Percentiles rank a stretch among this genome's conserved stretches.
These are phyloP conservation scores for Melampsora medusae DNA, from an alignment of 1,284 basidiomycete species.

Conservation along the genomic window DNA sequence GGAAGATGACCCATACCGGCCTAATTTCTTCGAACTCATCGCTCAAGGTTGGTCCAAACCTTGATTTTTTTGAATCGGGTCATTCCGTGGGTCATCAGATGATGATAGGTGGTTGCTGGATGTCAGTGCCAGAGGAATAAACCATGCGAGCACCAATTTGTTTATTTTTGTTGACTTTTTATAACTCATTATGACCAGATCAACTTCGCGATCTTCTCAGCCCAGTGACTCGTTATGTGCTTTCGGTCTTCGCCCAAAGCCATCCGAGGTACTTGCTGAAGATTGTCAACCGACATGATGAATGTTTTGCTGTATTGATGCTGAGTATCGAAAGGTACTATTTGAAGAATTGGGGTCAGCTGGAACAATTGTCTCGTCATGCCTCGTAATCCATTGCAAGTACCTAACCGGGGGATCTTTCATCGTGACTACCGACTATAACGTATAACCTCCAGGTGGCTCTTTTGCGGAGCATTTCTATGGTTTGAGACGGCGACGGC, in stretches of 20 bases:
- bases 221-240: constrained; percentile 89
- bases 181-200: constrained; percentile 57
- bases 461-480: constrained; percentile 93
- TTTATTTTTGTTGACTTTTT: background rate
- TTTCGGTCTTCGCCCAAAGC: constrained; percentile 92
- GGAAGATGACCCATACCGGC: constrained; percentile 61
- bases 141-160: background rate
- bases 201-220: constrained; percentile 88
- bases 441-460: constrained; percentile 62
- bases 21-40: constrained; percentile 90
- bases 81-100: background rate
- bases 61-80: background rate
- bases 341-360: constrained; percentile 69
- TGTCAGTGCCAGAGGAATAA: background rate
- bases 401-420: background rate
- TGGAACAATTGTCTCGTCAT: constrained; percentile 3
- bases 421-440: background rate
- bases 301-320: constrained; percentile 87
- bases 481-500: constrained; percentile 73
- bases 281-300: constrained; percentile 91
- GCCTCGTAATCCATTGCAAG: background rate
- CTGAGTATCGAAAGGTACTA: constrained; percentile 86
- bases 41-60: constrained; percentile 63
- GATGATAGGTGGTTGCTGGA: background rate
- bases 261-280: constrained; percentile 89